These are phyloP conservation scores for Rhodomyrtus psidioides DNA, from an alignment of 441 rosid species.

Conservation along the genomic window DNA sequence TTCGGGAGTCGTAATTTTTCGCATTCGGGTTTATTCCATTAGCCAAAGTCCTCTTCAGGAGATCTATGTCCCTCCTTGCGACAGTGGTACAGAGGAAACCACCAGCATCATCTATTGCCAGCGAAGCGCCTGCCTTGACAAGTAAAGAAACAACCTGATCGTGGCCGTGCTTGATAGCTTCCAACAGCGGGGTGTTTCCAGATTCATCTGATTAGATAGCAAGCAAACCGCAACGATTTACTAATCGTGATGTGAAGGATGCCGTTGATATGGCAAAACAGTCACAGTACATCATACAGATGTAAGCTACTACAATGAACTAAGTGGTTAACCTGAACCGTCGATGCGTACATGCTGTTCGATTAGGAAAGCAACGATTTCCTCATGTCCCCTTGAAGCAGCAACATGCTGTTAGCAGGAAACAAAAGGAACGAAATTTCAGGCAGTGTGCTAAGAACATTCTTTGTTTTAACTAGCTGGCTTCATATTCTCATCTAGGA, in stretches of 20 bases:
- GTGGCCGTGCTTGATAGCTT: conserved; percentile 74
- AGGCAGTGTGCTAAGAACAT: not conserved
- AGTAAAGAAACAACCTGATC: conserved; percentile 58
- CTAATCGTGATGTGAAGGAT: not conserved
- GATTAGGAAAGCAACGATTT: conserved; percentile 56
- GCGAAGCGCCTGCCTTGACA: conserved; percentile 60
- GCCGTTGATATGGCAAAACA: not conserved
- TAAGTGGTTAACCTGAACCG: conserved; percentile 43
- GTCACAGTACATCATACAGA: not conserved
- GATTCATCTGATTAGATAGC: conserved; percentile 53
- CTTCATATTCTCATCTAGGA: not conserved
- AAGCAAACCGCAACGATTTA: not conserved
- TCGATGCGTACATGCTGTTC: conserved; percentile 50
- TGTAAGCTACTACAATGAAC: not conserved
- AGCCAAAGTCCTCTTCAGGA: conserved; percentile 59
- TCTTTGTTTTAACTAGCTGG: not conserved
- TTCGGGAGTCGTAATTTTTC: conserved; percentile 73
- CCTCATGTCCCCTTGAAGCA: conserved; percentile 76
- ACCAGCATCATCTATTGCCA: conserved; percentile 69
- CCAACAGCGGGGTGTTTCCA: conserved; percentile 80
- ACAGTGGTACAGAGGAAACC: conserved; percentile 59
- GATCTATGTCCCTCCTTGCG: conserved; percentile 66
- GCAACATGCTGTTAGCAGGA: conserved; percentile 72
- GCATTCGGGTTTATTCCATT: conserved; percentile 74
- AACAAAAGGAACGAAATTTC: not conserved